Base-by-base conservation (phyloP, 192 early-diverging fungal species). In the Coemansia sp. region DNA sequence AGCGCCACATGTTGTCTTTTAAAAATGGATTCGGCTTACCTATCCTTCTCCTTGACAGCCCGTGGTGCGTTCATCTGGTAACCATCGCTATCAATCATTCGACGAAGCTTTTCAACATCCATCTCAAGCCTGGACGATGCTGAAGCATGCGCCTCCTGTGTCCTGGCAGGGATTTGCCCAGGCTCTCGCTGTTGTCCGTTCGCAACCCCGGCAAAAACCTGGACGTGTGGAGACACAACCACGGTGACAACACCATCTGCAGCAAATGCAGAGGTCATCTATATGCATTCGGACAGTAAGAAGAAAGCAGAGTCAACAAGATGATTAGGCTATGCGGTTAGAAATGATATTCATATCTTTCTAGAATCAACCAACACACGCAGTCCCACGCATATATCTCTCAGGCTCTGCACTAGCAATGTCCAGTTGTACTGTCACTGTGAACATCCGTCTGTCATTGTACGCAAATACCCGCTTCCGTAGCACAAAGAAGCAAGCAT, bases 11-110 rank as follows among this genome's bases (percentile, higher is more conserved):
- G 4, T 32, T 32, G 32, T 32, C 32, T 32, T 32, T 32, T 32
- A 32, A 32, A 32, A 32, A 32, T 32, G 4, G 3, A 12, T 53
- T 3, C 11, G 21, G 53, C 77, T 72, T 83, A 78, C 81, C 72
- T 83, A 61, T 83, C 81, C 13, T 65, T 58, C 58, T 72, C 68
- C 56, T 83, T 83, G 47, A 83, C 81, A 4, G 58, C 54, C 1
- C 52, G 65, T 0, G 81, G 76, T 52, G 81, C 76, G 38, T 58
- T 63, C n/a, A 39, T 61, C 41, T 65, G 60, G 64, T 83, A 77
- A 9, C 81, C 76, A 5, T 60, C 64, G 56, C 76, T 83, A 19
- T 23, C 49, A 4, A 68, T 61, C 6, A 69, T 57, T n/a, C 56
- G 44, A 32, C 43, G 56, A 38, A 78, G 69, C 42, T 71, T 74